Evolutionary conservation across 352 stramenopile genomes (phyloP), one percentile per base, ranked within the genome.

Genomic region (Blastocystis sp.): DNA sequence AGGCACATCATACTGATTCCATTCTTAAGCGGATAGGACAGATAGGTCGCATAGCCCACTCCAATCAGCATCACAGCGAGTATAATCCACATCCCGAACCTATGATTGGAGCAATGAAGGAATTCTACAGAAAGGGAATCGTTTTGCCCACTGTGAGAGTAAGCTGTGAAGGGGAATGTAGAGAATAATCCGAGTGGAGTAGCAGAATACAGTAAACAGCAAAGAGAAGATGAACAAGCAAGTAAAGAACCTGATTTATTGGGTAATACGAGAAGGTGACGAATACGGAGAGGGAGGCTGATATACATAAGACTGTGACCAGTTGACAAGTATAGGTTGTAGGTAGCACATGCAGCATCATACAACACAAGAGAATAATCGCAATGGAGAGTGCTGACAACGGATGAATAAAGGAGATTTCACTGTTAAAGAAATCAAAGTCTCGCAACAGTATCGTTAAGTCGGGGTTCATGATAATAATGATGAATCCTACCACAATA

Each of bases 1-100:
- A 5, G 3, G 15, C 15, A 68, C 37, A 7, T 54, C 8, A 8
- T 64, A 84, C 73, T 84, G 53, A 84, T 84, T 64, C 73, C 73
- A 43, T 84, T 84, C 20, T 61, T 56, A 9, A 68, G 73, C 53
- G 73, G 73, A 69, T 84, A 84, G 37, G 13, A 66, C 20, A 53
- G 53, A 55, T 66, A 84, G 1, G 47, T 66, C 15, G 53, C 29
- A 45, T 84, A 84, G 9, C 47, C 26, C 18, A 61, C 62, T 37
- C 29, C 26, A 3, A 84, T 50, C 2, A 84, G 26, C 4, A 84
- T 11, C 7, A 68, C 9, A 23, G 73, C 23, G 9, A 84, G 26
- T n/a, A 84, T 39, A 2, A 59, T 26, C 73, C 73, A 84, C 18
- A 84, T 47, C 5, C 47, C 54, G 13, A 53, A 34, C 20, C 73